Evolutionary conservation across 2,329 filamentous ascomycete genomes (phyloP).

Genomic region (Hymenotorrendiella dingleyae): DNA sequence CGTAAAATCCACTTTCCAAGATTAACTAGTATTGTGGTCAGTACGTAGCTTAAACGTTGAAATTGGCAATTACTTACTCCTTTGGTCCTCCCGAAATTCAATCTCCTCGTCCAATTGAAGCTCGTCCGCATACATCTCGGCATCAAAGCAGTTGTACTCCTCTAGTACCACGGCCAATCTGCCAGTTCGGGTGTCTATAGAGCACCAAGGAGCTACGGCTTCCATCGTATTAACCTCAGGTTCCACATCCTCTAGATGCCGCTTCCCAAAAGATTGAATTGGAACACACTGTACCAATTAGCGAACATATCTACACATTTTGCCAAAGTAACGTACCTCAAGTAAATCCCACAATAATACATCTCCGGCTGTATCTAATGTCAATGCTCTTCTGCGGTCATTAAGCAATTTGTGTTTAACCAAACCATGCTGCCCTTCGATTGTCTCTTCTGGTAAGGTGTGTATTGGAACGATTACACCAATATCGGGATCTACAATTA

Average conservation of each 20-base stretch:
- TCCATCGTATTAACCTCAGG: slow-evolving; percentile 80
- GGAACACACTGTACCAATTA: slow-evolving; percentile 63
- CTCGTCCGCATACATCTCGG: slow-evolving; percentile 94
- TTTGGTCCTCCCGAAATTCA: slow-evolving; percentile 86
- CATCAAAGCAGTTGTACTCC: slow-evolving; percentile 94
- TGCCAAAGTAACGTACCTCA: slow-evolving; percentile 49
- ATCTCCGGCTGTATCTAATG: slow-evolving; percentile 89
- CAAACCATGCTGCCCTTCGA: slow-evolving; percentile 90
- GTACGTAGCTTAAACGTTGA: slow-evolving; percentile 16
- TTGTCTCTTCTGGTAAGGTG: slow-evolving; percentile 67
- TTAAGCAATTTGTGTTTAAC: slow-evolving; percentile 92
- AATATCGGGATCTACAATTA: slow-evolving; percentile 43
- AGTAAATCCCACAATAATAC: slow-evolving; percentile 93
- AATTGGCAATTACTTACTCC: slow-evolving; percentile 55
- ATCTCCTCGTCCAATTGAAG: slow-evolving; percentile 65
- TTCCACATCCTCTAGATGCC: slow-evolving; percentile 87
- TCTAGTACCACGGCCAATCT: slow-evolving; percentile 87
- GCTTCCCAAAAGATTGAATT: slow-evolving; percentile 87
- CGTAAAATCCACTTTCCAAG: slow-evolving; percentile 94
- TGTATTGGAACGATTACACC: slow-evolving; percentile 57
- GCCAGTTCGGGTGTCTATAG: slow-evolving; percentile 87
- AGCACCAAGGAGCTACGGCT: slow-evolving; percentile 92
- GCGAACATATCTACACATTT: too few relatives aligned
- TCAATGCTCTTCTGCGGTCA: slow-evolving; percentile 82
- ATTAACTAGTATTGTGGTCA: slow-evolving; percentile 60